Conservation (phyloP, 164 flowering plant species). For the Brasenia schreberi region DNA sequence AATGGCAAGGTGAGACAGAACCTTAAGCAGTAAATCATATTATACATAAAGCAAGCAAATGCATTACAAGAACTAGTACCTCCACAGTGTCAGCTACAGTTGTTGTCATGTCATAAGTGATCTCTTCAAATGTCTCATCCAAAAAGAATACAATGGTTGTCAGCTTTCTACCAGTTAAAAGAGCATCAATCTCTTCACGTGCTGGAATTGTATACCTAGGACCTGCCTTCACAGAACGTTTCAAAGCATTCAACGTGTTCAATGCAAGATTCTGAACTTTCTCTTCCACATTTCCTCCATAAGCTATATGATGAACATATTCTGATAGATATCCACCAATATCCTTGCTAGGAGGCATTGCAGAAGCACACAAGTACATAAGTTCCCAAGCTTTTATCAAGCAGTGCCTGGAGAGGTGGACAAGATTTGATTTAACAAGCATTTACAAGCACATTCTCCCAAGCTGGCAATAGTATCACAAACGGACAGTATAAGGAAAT, state of each 20-base stretch:
- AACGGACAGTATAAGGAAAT: background rate
- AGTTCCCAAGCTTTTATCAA: slow-evolving; percentile 91
- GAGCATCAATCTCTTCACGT: slow-evolving; percentile 94
- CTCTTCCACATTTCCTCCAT: slow-evolving; percentile 41
- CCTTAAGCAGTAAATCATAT: background rate
- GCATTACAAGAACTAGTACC: slow-evolving; percentile 28
- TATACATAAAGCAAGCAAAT: background rate
- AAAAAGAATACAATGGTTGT: slow-evolving; percentile 96
- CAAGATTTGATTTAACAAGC: background rate
- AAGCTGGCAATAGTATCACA: background rate
- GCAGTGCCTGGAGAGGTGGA: slow-evolving; percentile 41
- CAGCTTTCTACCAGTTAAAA: slow-evolving; percentile 60
- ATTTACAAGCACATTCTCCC: background rate
- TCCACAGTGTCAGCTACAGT: slow-evolving; percentile 92
- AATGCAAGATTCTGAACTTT: slow-evolving; percentile 68
- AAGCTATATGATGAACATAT: slow-evolving; percentile 80
- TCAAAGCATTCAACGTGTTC: slow-evolving; percentile 76
- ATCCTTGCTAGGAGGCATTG: slow-evolving; percentile 99
- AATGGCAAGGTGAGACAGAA: too few relatives aligned
- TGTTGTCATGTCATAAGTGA: slow-evolving; percentile 91
- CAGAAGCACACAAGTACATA: slow-evolving; percentile 89
- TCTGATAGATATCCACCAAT: slow-evolving; percentile 83
- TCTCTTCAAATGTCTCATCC: slow-evolving; percentile 99
- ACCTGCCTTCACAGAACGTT: slow-evolving; percentile 91
- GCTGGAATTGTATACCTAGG: slow-evolving; percentile 85